phyloP scores from a whole-genome alignment of 2,329 filamentous ascomycete species.

The Botrytis hyacinthi region DNA sequence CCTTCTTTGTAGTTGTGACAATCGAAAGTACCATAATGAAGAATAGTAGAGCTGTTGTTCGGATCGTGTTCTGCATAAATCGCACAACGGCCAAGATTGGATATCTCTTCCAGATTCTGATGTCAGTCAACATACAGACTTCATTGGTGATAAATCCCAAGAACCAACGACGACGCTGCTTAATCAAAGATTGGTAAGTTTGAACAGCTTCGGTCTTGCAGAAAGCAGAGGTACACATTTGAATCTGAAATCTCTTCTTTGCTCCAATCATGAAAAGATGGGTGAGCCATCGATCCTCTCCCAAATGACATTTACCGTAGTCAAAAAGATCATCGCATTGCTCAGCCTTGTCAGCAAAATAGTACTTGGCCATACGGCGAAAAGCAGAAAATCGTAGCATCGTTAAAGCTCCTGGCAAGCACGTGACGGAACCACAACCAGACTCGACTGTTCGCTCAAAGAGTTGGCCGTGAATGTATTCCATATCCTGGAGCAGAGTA shows the following conservation, averaged over 20 bases:
- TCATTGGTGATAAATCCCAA: conserved; percentile 97
- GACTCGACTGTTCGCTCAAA: conserved; percentile 96
- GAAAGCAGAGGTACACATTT: conserved; percentile 96
- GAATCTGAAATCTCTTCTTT: conserved; percentile 89
- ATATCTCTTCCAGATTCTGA: conserved; percentile 87
- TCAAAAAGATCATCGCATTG: conserved; percentile 96
- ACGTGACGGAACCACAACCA: conserved; percentile 89
- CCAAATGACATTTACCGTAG: conserved; percentile 91
- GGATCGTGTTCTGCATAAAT: conserved; percentile 94
- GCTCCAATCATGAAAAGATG: conserved; percentile 99
- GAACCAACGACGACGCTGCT: conserved; percentile 95
- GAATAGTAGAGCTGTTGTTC: conserved; percentile 89
- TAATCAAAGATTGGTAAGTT: conserved; percentile 78
- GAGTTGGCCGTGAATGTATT: conserved; percentile 94
- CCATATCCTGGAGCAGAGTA: conserved; percentile 94
- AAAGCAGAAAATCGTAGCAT: conserved; percentile 96
- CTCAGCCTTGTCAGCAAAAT: conserved; percentile 95
- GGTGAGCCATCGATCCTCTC: conserved; percentile 94
- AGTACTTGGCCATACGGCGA: conserved; percentile 94
- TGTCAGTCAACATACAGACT: conserved; percentile 95
- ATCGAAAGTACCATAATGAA: conserved; percentile 90
- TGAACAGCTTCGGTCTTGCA: conserved; percentile 98
- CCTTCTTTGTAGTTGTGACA: conserved; percentile 75
- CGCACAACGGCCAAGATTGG: conserved; percentile 81
- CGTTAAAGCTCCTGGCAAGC: conserved; percentile 89